A percentile compares a stretch with the other conserved stretches of the same genome.
Conservation (phyloP, 257 asterid genomes). For the Fraxinus cuspidata region DNA sequence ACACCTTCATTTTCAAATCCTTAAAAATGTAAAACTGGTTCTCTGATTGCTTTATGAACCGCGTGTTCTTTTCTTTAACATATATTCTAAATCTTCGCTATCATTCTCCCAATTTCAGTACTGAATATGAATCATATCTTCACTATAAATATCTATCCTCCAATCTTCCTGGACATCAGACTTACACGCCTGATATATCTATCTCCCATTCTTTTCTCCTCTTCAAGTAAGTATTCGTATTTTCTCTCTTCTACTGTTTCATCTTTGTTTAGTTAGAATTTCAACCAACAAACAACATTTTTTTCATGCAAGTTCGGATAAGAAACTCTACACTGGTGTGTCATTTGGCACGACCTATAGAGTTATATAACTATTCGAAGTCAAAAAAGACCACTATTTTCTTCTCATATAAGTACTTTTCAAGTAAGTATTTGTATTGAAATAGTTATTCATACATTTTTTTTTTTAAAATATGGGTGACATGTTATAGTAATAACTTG, state of each 20-base stretch:
- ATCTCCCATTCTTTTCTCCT: background rate
- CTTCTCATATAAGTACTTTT: too few relatives aligned
- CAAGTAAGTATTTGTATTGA: too few relatives aligned
- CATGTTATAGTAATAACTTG: too few relatives aligned
- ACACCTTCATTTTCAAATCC: background rate
- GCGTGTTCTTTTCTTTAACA: slow-evolving; percentile 50
- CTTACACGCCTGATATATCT: slow-evolving; percentile 23
- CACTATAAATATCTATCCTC: slow-evolving; percentile 38
- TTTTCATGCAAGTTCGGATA: background rate
- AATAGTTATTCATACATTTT: too few relatives aligned
- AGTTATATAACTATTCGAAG: background rate
- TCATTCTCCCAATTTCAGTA: background rate
- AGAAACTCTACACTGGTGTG: background rate
- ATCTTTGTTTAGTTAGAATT: background rate
- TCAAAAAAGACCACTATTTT: too few relatives aligned
- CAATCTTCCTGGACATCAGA: slow-evolving; percentile 42
- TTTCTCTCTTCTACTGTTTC: background rate
- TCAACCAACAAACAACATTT: background rate
- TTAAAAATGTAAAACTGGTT: background rate
- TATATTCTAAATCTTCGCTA: slow-evolving; percentile 21
- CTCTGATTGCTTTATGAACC: slow-evolving; percentile 39
- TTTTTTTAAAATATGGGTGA: too few relatives aligned
- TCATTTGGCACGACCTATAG: background rate
- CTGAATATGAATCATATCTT: slow-evolving; percentile 11
- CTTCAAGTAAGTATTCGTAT: background rate